Evolutionary conservation across 305 asterid species (phyloP).

Genomic region (Vinca major): DNA sequence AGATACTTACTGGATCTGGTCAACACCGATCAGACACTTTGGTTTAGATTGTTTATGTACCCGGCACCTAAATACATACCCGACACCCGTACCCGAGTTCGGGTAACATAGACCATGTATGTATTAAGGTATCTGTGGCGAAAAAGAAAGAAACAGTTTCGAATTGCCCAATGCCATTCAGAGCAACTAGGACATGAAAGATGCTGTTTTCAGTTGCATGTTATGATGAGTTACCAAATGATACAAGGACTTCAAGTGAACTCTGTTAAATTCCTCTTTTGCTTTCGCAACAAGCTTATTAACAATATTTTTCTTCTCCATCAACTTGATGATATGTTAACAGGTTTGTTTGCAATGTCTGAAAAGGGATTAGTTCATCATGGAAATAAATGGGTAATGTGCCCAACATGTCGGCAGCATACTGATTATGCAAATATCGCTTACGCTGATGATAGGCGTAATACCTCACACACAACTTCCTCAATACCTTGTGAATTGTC

Average conservation of each 20-base stretch:
- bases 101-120: too few relatives aligned
- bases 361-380: slow-evolving; percentile 48
- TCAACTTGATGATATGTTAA: slow-evolving; percentile 1
- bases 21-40: too few relatives aligned
- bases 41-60: too few relatives aligned
- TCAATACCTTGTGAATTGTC: slow-evolving; percentile 25
- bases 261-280: neutral
- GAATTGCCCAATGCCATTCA: neutral
- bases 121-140: neutral
- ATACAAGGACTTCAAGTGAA: neutral
- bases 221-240: neutral
- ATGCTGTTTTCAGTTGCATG: neutral
- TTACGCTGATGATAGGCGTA: slow-evolving; percentile 60
- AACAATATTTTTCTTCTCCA: neutral
- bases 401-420: slow-evolving; percentile 88
- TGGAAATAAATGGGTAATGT: slow-evolving; percentile 58
- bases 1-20: too few relatives aligned
- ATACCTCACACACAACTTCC: slow-evolving; percentile 27
- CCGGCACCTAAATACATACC: too few relatives aligned
- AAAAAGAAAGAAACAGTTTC: neutral
- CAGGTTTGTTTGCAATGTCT: slow-evolving; percentile 87
- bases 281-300: neutral
- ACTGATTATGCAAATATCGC: slow-evolving; percentile 82
- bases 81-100: too few relatives aligned
- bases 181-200: neutral